Base-by-base conservation (phyloP, 305 asterid genomes). In the Rubia tinctorum region DNA sequence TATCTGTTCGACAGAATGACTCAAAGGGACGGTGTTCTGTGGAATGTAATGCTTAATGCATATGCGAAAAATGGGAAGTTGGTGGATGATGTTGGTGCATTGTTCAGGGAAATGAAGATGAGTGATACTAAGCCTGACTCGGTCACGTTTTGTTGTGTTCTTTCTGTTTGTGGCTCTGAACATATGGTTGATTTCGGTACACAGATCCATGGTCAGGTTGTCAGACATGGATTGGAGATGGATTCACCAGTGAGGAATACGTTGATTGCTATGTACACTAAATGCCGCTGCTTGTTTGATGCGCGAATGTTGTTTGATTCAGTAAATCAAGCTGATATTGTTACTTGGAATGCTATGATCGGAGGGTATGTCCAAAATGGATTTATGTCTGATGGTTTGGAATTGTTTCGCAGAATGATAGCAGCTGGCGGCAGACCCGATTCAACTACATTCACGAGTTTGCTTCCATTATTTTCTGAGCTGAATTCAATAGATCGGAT, bases 361-460 rank as follows among this genome's bases (percentile, higher is more conserved):
- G 94, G 94, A 59, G 97, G 97, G 59, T 90, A 85, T 77, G 88
- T 86, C 14, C 97, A 87, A 77, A 91, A 90, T 53, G 96, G 96
- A 59, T 77, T 68, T 45, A 85, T 88, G 86, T 62, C 72, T 17
- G 94, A 88, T 59, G 92, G 88, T 10, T 49, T 87, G 79, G 81
- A 75, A 68, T 75, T 86, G 77, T 90, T 93, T 66, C 74, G 51
- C 39, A 73, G 75, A 75, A 86, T 93, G 96, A 71, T 87, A 69
- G 68, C 76, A 56, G 80, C 73, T 11, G 80, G 77, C 73, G 82
- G 83, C 60, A 80, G 84, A 78, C 96, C 96, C 4, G 94, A 91
- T 76, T 80, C 96, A 2, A 77, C 86, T 62, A 91, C 97, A 49
- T 91, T 93, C 69, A 86, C 97, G 8, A 88, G 92, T 83, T 82